Base-by-base conservation (phyloP, 2,329 filamentous ascomycete genomes). In the Calonectria hawksworthii region DNA sequence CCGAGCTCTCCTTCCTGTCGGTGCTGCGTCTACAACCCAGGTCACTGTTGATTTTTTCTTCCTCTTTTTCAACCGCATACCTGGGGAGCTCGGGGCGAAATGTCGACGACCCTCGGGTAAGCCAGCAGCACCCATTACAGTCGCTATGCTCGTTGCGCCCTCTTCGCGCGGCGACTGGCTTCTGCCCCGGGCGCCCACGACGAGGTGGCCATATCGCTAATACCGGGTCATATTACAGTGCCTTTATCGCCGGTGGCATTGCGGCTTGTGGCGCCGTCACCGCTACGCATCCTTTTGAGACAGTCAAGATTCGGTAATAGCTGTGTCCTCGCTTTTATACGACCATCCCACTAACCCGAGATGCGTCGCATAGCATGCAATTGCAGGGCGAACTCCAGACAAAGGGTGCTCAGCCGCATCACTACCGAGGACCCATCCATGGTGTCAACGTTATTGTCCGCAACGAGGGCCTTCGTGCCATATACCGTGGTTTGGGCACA, bases 251-350 rank as follows among this genome's bases (percentile, higher is more conserved):
- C 72, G 97, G 97, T 84, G 97, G 97, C 84, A 94, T 99, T 83
- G 97, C 97, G 83, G 97, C 97, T 78, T 99, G 96, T 87, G 97
- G 97, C 83, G 97, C 97, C 78, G 97, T 99, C 73, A 99, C 96
- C 51, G 96, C 98, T 78, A 99, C 97, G 66, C 97, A 99, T 86
- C 96, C 96, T 72, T 99, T 99, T 88, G 97, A 99, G 87, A 99
- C 96, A 16, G 96, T 99, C 85, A 99, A 99, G 91, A 99, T 99
- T 84, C 94, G 96, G 94, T 96, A 89, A 83, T 89, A 79, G 83
- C 54, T 30, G 38, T 56, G 36, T 23, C 47, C 69, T 51, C 28
- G 28, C n/a, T 23, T 51, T 41, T 50, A 34, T 38, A 14, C 34
- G 28, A 68, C 67, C 23, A 41, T 32, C 34, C 66, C 11, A 28